Base-by-base conservation (phyloP, 2,329 filamentous ascomycete genomes). In the Phyllosticta citrichinensis region DNA sequence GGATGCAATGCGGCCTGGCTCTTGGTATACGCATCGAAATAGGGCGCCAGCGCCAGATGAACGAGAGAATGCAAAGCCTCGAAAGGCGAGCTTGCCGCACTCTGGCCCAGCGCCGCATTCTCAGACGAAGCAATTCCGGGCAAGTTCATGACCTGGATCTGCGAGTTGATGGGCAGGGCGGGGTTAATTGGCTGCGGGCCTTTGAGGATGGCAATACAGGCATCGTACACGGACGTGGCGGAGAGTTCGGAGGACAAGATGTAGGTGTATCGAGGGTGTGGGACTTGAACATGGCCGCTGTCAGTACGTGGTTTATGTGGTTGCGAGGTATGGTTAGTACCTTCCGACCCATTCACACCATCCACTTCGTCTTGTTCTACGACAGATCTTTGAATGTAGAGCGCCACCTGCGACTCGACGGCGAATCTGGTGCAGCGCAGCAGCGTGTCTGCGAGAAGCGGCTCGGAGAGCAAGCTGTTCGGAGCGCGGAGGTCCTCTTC, bases 1-100 rank as follows among this genome's bases (percentile, higher is more conserved):
- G 68, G 69, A n/a, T 68, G 66, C 64, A 67, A 64, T 50, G 68
- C 70, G 55, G 72, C 71, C 66, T 73, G 71, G 60, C 66, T 88
- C 77, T 91, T 93, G 62, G 92, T 95, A 73, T 91, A 95, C 68
- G 92, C 93, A 79, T 99, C 93, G 72, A 99, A 99, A 76, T 97
- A 97, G 50, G 95, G 94, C 68, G 90, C 91, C 71, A 99, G 80
- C 66, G 89, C 91, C 73, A 91, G 87, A 75, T 96, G 92, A 66
- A 99, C 84, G 68, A 96, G 83, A 62, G 93, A 91, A 77, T 97
- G 91, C 64, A 99, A 80, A 68, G 93, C 87, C 76, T 97, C 93
- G 76, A 91, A 97, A 3, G 93, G 91, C 54, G 92, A 95, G 61
- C 87, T 80, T 25, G 86, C 81, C 61, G 86, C 82, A 62, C 86